Evolutionary conservation across 1,139 yeast genomes (phyloP).

Genomic region (Debaryomyces fabryi): DNA sequence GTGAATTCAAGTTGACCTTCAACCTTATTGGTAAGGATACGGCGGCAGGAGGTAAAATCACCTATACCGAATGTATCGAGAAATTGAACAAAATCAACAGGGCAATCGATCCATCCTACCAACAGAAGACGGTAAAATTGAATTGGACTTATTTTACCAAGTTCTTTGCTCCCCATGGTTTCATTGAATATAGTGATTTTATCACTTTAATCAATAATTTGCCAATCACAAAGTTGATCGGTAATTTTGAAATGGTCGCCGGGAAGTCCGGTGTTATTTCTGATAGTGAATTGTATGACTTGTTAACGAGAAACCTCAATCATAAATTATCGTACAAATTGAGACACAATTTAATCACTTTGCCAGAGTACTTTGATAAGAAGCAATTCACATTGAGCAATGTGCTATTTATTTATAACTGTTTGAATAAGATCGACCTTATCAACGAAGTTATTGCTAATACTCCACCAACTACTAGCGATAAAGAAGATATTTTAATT

Average conservation of each 20-base stretch:
- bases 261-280: conserved; percentile 37
- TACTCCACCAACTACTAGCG: conserved; percentile 50
- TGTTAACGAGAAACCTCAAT: conserved; percentile 42
- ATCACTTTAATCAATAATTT: conserved; percentile 45
- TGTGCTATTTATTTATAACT: conserved; percentile 46
- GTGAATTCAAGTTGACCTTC: conserved; percentile 59
- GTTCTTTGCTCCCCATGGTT: conserved; percentile 46
- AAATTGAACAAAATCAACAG: conserved; percentile 41
- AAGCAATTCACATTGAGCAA: conserved; percentile 43
- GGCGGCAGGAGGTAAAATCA: conserved; percentile 24
- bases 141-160: conserved; percentile 49
- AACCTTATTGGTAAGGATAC: conserved; percentile 47
- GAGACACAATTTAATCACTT: conserved; percentile 36
- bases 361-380: conserved; percentile 43
- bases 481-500: conserved; percentile 49
- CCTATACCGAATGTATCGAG: conserved; percentile 44
- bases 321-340: conserved; percentile 46
- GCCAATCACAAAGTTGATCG: conserved; percentile 51
- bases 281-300: conserved; percentile 35
- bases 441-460: conserved; percentile 65
- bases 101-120: conserved; percentile 46
- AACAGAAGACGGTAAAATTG: conserved; percentile 44
- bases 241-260: conserved; percentile 45
- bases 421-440: conserved; percentile 48
- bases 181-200: conserved; percentile 43